These are phyloP conservation scores for Coniochaeta hoffmannii DNA, from an alignment of 2,329 filamentous ascomycete genomes.

Conservation along the genomic window DNA sequence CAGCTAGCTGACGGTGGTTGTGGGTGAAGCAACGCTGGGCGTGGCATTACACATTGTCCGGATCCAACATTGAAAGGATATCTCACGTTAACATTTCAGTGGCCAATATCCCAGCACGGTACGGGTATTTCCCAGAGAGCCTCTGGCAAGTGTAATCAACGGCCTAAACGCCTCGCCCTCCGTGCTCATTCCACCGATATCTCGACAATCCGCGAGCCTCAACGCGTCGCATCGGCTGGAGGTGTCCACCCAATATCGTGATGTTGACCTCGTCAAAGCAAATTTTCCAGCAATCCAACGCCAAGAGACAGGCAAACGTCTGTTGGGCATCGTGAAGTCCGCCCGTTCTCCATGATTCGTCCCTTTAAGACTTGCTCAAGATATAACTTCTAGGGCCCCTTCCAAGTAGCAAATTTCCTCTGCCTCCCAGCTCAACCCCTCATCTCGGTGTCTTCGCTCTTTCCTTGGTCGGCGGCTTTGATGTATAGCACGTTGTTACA, in stretches of 20 bases:
- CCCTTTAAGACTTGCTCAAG: no score
- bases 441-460: slow-evolving; percentile 51
- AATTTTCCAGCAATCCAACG: background rate
- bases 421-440: slow-evolving; percentile 30
- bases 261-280: background rate
- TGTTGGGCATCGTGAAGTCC: no score
- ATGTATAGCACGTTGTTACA: slow-evolving; percentile 96
- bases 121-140: background rate
- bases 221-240: background rate
- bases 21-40: no score
- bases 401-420: background rate
- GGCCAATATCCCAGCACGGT: background rate
- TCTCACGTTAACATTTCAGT: background rate
- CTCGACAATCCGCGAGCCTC: background rate
- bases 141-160: background rate
- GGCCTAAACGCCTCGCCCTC: background rate
- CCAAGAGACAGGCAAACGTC: no score
- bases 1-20: no score
- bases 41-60: no score
- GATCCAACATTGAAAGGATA: no score
- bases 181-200: background rate
- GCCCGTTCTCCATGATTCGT: no score
- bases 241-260: background rate
- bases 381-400: no score
- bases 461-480: slow-evolving; percentile 45